Conservation (phyloP, 176 grass and related monocot species). For the Musa schizocarpa region DNA sequence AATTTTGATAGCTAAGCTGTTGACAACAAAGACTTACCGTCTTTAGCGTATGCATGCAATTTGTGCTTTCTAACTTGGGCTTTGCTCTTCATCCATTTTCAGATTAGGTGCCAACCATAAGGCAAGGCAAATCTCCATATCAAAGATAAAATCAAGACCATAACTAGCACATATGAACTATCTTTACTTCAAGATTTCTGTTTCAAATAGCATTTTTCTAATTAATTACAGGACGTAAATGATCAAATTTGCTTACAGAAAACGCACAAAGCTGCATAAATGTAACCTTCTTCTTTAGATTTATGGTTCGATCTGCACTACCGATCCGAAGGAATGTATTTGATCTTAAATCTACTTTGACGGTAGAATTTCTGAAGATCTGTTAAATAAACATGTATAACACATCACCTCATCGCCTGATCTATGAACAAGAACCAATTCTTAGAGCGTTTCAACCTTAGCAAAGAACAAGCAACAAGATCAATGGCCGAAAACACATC, state of each 20-base stretch:
- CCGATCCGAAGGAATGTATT: background rate
- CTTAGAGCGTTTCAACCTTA: background rate
- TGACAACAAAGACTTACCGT: background rate
- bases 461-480: background rate
- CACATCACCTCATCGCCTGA: background rate
- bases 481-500: background rate
- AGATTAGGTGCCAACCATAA: background rate
- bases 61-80: no score
- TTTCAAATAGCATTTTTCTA: no score
- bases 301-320: background rate
- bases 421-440: background rate
- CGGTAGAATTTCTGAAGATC: no score
- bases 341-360: background rate
- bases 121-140: background rate
- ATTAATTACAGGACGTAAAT: no score
- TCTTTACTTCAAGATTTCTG: no score
- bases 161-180: no score
- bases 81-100: background rate
- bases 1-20: background rate
- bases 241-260: background rate
- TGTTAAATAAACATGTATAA: no score
- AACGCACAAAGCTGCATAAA: background rate
- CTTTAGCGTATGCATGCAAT: no score
- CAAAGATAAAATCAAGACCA: background rate
- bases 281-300: background rate